Conservation (phyloP, 768 basidiomycete genomes). For the Russula sp. region DNA sequence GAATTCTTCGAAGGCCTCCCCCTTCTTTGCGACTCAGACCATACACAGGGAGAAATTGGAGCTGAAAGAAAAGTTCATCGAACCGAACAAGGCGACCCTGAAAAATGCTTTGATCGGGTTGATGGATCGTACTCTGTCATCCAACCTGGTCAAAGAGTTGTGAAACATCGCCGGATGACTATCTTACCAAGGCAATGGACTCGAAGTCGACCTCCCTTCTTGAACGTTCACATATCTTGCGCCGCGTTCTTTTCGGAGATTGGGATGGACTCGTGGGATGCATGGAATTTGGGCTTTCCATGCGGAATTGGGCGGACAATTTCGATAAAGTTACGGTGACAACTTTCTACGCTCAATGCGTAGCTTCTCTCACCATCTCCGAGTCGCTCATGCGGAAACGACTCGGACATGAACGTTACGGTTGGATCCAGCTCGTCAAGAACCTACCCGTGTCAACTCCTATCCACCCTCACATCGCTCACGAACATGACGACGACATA, state of each 20-base stretch:
- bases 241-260: not conserved
- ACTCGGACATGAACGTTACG: too few species aligned
- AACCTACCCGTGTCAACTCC: too few species aligned
- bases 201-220: not conserved
- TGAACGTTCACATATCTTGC: not conserved
- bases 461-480: too few species aligned
- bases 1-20: slow-evolving; percentile 20
- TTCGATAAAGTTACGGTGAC: not conserved
- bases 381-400: too few species aligned
- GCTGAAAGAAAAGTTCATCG: not conserved
- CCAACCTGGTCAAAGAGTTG: slow-evolving; percentile 1
- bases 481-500: too few species aligned
- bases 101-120: not conserved
- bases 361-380: not conserved
- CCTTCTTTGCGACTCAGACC: slow-evolving; percentile 1
- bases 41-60: too few species aligned
- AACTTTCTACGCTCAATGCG: slow-evolving; percentile 11
- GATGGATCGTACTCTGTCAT: slow-evolving; percentile 15
- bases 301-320: not conserved
- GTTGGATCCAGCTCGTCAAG: too few species aligned
- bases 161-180: slow-evolving; percentile 14
- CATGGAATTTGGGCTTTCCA: slow-evolving; percentile 10
- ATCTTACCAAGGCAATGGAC: slow-evolving; percentile 7
- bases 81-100: not conserved
- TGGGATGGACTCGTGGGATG: slow-evolving; percentile 7